A percentile compares a stretch with the other conserved stretches of the same genome.
Conservation (phyloP, 495 filamentous ascomycete genomes). For the Podospora conica region DNA sequence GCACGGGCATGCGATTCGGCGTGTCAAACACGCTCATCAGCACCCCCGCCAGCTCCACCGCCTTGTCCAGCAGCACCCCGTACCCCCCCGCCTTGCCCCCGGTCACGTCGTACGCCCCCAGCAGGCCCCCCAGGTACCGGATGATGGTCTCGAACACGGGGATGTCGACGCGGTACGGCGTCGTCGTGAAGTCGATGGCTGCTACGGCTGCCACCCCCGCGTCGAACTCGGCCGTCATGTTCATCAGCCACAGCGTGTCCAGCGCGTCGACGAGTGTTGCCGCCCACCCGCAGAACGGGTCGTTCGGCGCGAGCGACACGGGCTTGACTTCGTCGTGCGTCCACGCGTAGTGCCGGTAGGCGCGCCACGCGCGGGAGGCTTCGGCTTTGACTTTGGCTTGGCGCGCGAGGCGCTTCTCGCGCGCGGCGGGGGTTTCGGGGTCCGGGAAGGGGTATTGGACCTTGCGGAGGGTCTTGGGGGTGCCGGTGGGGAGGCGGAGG, state of each 20-base stretch:
- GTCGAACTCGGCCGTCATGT: conserved; percentile 79
- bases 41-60: conserved; percentile 79
- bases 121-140: conserved; percentile 75
- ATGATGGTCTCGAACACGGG: conserved; percentile 88
- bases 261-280: conserved; percentile 90
- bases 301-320: conserved; percentile 50
- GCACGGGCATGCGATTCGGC: conserved; percentile 88
- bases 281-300: conserved; percentile 93
- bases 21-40: conserved; percentile 93
- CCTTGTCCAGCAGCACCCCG: conserved; percentile 70
- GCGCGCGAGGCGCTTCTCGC: conserved; percentile 55
- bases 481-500: conserved; percentile 68
- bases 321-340: conserved; percentile 78
- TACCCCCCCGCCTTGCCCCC: conserved; percentile 48
- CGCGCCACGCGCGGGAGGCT: conserved; percentile 72
- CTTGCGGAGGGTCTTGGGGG: conserved; percentile 60
- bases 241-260: conserved; percentile 97
- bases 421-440: conserved; percentile 51
- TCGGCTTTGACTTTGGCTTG: conserved; percentile 67
- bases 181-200: conserved; percentile 85
- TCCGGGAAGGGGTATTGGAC: conserved; percentile 67
- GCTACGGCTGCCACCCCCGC: conserved; percentile 71
- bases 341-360: conserved; percentile 80
- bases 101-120: conserved; percentile 79
- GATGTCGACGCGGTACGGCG: conserved; percentile 49